Evolutionary conservation across 83 land plant genomes (phyloP), one percentile per base, ranked within the genome.

Genomic region (Picea abies): DNA sequence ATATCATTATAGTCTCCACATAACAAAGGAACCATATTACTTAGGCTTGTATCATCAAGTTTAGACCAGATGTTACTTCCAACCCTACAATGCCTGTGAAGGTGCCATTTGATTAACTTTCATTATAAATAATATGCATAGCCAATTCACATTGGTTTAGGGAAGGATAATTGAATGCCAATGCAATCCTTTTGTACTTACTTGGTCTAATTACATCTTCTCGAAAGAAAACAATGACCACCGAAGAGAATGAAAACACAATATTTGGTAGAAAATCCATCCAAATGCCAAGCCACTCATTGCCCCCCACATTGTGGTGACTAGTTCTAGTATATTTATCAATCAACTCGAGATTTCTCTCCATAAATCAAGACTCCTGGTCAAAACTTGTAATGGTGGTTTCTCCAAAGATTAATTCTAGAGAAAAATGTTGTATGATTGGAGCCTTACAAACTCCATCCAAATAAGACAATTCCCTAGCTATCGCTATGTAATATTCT

Each of bases 231-330:
- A 92, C 72, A 76, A 96, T 52, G 73, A 94, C 79, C 11, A 90
- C 39, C 85, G 94, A 83, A 65, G 88, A 91, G 56, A 84, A 85
- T 17, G 91, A 85, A 82, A 92, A 96, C 8, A 87, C 88, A 20
- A 91, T 56, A 22, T 87, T 84, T 19, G 95, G 87, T 73, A 96
- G 67, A 80, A 91, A 41, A 65, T 92, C 93, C 89, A 96, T 71
- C 23, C 97, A 93, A 52, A 96, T 77, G 56, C 87, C 88, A 9
- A 96, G 84, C 97, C 98, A 96, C 65, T 92, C 88, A 86, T 87
- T 87, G 15, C 93, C 94, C 39, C 78, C 93, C 23, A 84, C 82
- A 80, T 25, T 88, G 71, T 94, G 85, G 81, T 90, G 94, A 63
- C 79, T 89, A 20, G 92, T 88, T 15, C 92, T 82, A 3, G 89